A percentile compares a stretch with the other conserved stretches of the same genome.
Conservation (phyloP, 2,329 filamentous ascomycete species). For the Microcera coccophila region DNA sequence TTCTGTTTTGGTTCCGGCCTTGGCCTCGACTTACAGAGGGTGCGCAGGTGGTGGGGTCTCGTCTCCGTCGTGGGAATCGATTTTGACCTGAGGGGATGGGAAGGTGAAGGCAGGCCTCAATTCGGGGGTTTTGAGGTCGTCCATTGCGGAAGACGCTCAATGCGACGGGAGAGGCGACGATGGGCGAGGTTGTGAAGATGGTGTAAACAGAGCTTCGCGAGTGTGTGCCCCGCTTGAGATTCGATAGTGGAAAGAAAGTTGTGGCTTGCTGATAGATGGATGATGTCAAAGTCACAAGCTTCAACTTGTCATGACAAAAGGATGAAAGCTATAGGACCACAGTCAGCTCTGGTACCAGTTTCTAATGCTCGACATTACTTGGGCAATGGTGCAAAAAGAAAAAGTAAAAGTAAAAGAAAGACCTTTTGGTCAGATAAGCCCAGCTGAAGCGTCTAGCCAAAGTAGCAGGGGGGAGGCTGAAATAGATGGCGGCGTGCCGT, state of each 20-base stretch:
- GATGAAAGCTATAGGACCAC: background rate
- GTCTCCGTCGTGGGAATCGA: slow-evolving; percentile 29
- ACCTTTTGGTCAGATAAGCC: background rate
- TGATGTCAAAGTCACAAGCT: slow-evolving; percentile 1
- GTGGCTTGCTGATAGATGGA: background rate
- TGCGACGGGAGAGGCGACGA: background rate
- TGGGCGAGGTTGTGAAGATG: background rate
- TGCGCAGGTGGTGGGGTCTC: slow-evolving; percentile 32
- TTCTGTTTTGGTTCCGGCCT: background rate
- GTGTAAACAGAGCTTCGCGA: background rate
- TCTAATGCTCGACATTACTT: background rate
- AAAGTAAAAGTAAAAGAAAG: background rate
- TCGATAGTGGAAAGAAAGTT: too few relatives aligned
- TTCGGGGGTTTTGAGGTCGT: slow-evolving; percentile 13
- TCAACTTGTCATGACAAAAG: background rate
- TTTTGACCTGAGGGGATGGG: slow-evolving; percentile 29
- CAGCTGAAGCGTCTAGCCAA: background rate
- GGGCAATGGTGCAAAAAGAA: background rate
- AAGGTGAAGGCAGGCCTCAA: slow-evolving; percentile 22
- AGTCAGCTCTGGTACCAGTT: background rate
- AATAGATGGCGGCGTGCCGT: too few relatives aligned
- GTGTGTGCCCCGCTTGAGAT: slow-evolving; percentile 21
- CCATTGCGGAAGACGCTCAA: slow-evolving; percentile 17
- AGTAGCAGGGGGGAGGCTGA: too few relatives aligned
- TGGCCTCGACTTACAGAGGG: slow-evolving; percentile 39